phyloP scores from a whole-genome alignment of 2,329 filamentous ascomycete species.

The Paramyrothecium roridum region DNA sequence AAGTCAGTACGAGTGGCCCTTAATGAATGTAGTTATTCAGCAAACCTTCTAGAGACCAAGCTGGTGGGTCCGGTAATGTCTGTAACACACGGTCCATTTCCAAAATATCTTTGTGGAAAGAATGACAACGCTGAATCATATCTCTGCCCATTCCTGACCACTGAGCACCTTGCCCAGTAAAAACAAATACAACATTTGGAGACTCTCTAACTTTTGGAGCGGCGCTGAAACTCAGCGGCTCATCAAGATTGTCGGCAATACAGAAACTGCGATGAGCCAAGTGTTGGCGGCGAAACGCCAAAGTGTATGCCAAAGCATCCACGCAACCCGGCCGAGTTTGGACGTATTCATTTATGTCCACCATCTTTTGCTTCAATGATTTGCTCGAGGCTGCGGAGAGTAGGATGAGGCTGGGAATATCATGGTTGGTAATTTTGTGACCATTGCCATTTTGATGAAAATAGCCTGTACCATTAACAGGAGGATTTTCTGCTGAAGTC shows the following conservation, averaged over 20 bases:
- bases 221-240: background rate
- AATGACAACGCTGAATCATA: slow-evolving; percentile 6
- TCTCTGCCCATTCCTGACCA: slow-evolving; percentile 18
- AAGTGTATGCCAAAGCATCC: background rate
- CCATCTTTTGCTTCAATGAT: background rate
- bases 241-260: background rate
- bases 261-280: background rate
- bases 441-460: background rate
- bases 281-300: background rate
- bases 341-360: background rate
- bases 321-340: background rate
- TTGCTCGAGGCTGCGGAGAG: background rate
- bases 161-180: slow-evolving; percentile 24
- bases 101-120: slow-evolving; percentile 5
- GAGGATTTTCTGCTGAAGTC: too few relatives aligned
- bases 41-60: slow-evolving; percentile 16
- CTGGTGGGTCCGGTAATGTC: background rate
- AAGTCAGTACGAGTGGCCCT: too few relatives aligned
- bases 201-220: background rate
- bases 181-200: slow-evolving; percentile 10
- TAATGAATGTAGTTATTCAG: slow-evolving; percentile 34
- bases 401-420: background rate
- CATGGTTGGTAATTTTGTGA: background rate
- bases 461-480: background rate
- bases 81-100: slow-evolving; percentile 9